These are phyloP conservation scores for Hymenochaete sp. DNA, from an alignment of 1,284 basidiomycete species.

Conservation along the genomic window DNA sequence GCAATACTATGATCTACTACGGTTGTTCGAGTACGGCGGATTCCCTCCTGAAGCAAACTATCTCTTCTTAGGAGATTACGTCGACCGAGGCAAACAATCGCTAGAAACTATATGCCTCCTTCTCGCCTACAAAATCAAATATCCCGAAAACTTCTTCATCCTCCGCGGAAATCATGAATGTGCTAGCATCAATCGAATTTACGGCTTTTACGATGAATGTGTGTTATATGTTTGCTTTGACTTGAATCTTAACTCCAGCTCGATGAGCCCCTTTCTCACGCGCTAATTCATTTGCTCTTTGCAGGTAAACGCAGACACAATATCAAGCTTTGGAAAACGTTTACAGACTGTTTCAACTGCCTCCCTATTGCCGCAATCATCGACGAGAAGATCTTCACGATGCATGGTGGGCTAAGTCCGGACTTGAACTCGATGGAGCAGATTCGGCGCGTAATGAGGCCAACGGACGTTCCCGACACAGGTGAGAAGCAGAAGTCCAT, in stretches of 20 bases:
- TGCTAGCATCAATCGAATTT: conserved; percentile 92
- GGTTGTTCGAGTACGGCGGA: conserved; percentile 91
- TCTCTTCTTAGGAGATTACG: conserved; percentile 92
- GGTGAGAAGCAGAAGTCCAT: conserved; percentile 42
- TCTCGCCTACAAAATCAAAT: conserved; percentile 96
- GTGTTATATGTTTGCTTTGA: too few species aligned
- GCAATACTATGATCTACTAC: conserved; percentile 90
- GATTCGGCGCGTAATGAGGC: conserved; percentile 98
- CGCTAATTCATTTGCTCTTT: conserved; percentile 13
- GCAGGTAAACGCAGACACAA: conserved; percentile 94
- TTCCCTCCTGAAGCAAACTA: conserved; percentile 96
- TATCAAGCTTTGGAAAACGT: conserved; percentile 98
- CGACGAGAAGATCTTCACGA: conserved; percentile 95
- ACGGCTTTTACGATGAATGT: conserved; percentile 97
- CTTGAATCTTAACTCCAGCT: conserved; percentile 1
- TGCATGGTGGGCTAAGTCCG: conserved; percentile 90
- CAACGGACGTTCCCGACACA: conserved; percentile 98
- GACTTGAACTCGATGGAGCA: conserved; percentile 99
- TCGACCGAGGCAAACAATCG: conserved; percentile 91
- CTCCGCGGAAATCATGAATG: conserved; percentile 92
- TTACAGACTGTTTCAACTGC: conserved; percentile 96
- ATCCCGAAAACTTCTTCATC: conserved; percentile 97
- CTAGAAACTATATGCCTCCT: conserved; percentile 90
- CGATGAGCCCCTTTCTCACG: not conserved
- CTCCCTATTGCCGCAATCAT: conserved; percentile 94